Conservation (phyloP, 2,329 filamentous ascomycete genomes). For the Teratosphaeriaceae sp. region DNA sequence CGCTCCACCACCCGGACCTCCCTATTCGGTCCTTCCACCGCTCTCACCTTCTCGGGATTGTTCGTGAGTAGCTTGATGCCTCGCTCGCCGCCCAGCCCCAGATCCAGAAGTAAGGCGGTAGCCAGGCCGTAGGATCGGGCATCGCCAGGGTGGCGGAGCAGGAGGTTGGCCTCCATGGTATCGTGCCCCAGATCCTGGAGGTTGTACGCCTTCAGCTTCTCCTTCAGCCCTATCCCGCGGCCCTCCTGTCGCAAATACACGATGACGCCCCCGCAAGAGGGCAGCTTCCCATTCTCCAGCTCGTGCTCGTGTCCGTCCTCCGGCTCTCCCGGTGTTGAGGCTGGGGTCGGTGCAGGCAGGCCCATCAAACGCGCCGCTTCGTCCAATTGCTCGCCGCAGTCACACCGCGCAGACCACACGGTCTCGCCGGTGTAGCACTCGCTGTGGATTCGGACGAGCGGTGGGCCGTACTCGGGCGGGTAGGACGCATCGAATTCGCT, state of each 20-base stretch:
- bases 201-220: slow-evolving; percentile 98
- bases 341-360: slow-evolving; percentile 23
- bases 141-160: slow-evolving; percentile 88
- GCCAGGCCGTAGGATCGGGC: slow-evolving; percentile 93
- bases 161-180: slow-evolving; percentile 90
- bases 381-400: slow-evolving; percentile 96
- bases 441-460: slow-evolving; percentile 89
- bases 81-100: slow-evolving; percentile 61
- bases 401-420: slow-evolving; percentile 94
- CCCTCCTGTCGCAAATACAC: slow-evolving; percentile 95
- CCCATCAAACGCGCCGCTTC: slow-evolving; percentile 91
- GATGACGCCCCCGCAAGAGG: slow-evolving; percentile 72
- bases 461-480: slow-evolving; percentile 40
- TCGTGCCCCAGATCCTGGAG: slow-evolving; percentile 95
- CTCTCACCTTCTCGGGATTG: slow-evolving; percentile 93
- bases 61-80: slow-evolving; percentile 86
- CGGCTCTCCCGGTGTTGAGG: slow-evolving; percentile 21
- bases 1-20: slow-evolving; percentile 84
- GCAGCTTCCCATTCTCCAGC: slow-evolving; percentile 19
- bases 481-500: slow-evolving; percentile 16
- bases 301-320: slow-evolving; percentile 7
- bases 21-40: slow-evolving; percentile 83
- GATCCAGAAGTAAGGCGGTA: slow-evolving; percentile 84
- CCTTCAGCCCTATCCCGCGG: slow-evolving; percentile 85
- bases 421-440: slow-evolving; percentile 99